A percentile compares a stretch with the other conserved stretches of the same genome.
Conservation (phyloP, 192 early-diverging fungal genomes). For the Spinellus fusiger region DNA sequence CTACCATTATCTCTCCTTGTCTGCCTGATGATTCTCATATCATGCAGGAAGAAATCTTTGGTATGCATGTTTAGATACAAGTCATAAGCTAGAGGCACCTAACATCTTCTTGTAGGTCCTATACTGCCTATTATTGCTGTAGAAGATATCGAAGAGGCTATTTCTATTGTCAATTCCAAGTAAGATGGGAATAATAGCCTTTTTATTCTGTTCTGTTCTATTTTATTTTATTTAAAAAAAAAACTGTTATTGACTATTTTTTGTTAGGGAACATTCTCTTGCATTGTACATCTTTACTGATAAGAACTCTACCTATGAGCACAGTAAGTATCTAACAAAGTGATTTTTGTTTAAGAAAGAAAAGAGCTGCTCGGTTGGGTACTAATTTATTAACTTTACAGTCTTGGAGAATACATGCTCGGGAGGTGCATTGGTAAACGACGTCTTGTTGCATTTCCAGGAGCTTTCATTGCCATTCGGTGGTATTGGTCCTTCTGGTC, state of each 20-base stretch:
- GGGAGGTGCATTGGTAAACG: constrained; percentile 70
- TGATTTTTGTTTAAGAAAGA: too few species aligned
- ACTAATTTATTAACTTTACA: constrained; percentile 8
- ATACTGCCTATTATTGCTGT: constrained; percentile 49
- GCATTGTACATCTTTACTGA: constrained; percentile 29
- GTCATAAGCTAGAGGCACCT: not conserved
- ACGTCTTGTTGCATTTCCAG: constrained; percentile 57
- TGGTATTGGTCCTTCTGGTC: constrained; percentile 73
- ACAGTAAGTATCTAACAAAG: constrained; percentile 37
- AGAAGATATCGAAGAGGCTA: constrained; percentile 29
- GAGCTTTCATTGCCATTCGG: constrained; percentile 67
- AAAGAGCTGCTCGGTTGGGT: constrained; percentile 32
- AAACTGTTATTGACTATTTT: not conserved
- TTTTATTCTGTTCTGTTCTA: not conserved
- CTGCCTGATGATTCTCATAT: constrained; percentile 9
- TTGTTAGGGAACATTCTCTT: constrained; percentile 12
- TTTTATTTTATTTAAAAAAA: not conserved
- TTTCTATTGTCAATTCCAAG: constrained; percentile 23
- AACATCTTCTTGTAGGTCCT: constrained; percentile 29
- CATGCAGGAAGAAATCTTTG: constrained; percentile 68
- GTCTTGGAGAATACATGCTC: constrained; percentile 45
- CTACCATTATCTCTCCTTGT: constrained; percentile 53
- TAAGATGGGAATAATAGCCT: not conserved
- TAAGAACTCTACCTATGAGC: constrained; percentile 10
- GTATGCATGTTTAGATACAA: not conserved